These are phyloP conservation scores for Juglanconis sp. DNA, from an alignment of 2,329 filamentous ascomycete species.

Conservation along the genomic window DNA sequence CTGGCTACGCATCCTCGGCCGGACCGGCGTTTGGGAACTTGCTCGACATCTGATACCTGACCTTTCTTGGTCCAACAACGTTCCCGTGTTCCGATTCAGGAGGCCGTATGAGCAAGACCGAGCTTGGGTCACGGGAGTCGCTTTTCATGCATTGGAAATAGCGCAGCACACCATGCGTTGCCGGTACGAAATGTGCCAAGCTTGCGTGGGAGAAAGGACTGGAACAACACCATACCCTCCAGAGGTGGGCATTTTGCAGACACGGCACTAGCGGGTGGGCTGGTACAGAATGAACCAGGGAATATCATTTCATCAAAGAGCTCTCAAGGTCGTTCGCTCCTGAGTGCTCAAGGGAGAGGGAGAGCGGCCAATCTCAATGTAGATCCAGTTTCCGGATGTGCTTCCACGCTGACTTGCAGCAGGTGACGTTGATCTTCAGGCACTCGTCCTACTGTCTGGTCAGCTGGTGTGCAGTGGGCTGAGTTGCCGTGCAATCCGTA, in stretches of 20 bases:
- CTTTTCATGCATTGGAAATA: neutral
- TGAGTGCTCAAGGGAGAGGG: neutral
- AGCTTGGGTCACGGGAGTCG: neutral
- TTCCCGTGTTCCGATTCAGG: neutral
- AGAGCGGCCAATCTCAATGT: neutral
- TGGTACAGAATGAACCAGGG: neutral
- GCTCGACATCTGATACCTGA: no score
- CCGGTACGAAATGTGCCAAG: neutral
- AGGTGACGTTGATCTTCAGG: neutral
- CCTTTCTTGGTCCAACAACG: no score
- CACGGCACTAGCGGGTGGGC: neutral
- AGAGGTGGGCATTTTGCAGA: neutral
- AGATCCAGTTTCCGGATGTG: neutral
- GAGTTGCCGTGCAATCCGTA: neutral
- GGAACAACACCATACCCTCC: neutral
- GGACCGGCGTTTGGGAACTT: no score
- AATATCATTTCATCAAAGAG: neutral
- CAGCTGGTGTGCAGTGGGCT: no score
- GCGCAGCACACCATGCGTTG: neutral
- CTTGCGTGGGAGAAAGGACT: neutral
- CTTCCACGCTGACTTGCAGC: neutral
- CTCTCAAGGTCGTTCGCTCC: neutral
- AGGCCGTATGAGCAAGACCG: neutral
- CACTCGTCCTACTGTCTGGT: neutral
- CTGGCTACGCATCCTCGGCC: neutral